Conservation (phyloP, 495 filamentous ascomycete species). For the Tuber borchii region DNA sequence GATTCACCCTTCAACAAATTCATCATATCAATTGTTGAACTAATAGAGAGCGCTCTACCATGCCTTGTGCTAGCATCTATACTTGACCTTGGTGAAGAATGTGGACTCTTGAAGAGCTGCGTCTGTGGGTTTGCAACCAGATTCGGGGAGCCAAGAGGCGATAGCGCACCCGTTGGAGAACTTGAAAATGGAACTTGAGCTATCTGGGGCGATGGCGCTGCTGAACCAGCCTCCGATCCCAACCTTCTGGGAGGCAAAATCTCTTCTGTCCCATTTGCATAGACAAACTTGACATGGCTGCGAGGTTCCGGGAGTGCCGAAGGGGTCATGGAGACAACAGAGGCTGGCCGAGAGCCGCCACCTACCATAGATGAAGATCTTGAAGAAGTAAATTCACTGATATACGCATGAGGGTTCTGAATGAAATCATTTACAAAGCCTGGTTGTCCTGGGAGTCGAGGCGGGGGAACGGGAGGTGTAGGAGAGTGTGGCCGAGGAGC, state of each 20-base stretch:
- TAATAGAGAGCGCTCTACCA: constrained; percentile 34
- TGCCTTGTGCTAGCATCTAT: constrained; percentile 28
- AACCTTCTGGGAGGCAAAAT: constrained; percentile 33
- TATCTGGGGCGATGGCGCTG: constrained; percentile 25
- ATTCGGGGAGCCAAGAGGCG: constrained; percentile 32
- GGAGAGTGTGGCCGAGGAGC: constrained; percentile 23
- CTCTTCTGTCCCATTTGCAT: constrained; percentile 42
- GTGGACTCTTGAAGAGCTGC: constrained; percentile 15
- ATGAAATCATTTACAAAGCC: constrained; percentile 13
- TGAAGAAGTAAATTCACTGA: constrained; percentile 29
- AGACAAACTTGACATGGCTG: constrained; percentile 40
- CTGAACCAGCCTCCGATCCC: constrained; percentile 33
- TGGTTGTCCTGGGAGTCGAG: constrained; percentile 13
- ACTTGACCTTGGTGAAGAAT: constrained; percentile 30
- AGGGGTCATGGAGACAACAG: constrained; percentile 24
- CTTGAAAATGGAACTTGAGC: constrained; percentile 19
- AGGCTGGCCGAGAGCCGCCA: constrained; percentile 17
- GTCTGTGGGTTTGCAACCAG: constrained; percentile 16
- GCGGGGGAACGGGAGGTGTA: constrained; percentile 18
- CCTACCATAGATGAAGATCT: constrained; percentile 33
- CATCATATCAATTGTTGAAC: constrained; percentile 37
- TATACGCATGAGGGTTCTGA: constrained; percentile 29
- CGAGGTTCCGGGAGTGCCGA: constrained; percentile 21
- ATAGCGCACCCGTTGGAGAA: constrained; percentile 27
- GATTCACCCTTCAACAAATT: constrained; percentile 31